Percentiles rank a stretch among this genome's conserved stretches.
phyloP scores from a whole-genome alignment of 1,139 yeast species.

The Pichia sp. region DNA sequence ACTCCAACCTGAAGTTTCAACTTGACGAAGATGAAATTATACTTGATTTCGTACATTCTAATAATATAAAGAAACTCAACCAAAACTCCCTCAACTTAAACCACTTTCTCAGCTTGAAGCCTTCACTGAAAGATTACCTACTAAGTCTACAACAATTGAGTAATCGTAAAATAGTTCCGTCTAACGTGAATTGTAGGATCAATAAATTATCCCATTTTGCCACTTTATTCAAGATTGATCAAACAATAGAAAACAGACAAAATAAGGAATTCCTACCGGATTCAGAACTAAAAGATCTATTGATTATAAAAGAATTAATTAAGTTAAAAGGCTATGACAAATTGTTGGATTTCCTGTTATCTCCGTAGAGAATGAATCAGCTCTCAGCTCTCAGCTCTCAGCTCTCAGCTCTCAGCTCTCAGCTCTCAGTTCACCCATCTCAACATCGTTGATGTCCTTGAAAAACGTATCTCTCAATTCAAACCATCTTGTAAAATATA shows the following conservation, averaged over 20 bases:
- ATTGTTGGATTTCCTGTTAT: conserved; percentile 50
- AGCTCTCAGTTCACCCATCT: conserved; percentile 32
- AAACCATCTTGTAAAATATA: conserved; percentile 83
- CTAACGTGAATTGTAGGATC: too few relatives aligned
- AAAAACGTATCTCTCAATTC: conserved; percentile 85
- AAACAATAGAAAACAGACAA: conserved; percentile 24
- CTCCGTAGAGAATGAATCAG: too few relatives aligned
- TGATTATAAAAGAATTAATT: conserved; percentile 54
- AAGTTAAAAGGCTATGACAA: conserved; percentile 64
- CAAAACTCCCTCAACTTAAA: conserved; percentile 28
- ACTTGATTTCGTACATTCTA: conserved; percentile 61
- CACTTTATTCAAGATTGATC: conserved; percentile 35
- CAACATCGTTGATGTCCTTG: conserved; percentile 64
- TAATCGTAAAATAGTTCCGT: neutral
- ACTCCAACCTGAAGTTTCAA: conserved; percentile 43
- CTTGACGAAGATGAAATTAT: conserved; percentile 68
- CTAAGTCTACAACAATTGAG: conserved; percentile 23
- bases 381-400: too few relatives aligned
- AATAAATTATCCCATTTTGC: conserved; percentile 17
- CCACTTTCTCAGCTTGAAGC: conserved; percentile 13
- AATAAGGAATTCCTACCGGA: conserved; percentile 19
- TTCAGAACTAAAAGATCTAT: conserved; percentile 47
- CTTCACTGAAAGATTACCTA: conserved; percentile 21
- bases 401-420: too few relatives aligned
- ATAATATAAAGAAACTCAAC: conserved; percentile 32